Conservation (phyloP, 768 basidiomycete species). For the Calocybe indica region DNA sequence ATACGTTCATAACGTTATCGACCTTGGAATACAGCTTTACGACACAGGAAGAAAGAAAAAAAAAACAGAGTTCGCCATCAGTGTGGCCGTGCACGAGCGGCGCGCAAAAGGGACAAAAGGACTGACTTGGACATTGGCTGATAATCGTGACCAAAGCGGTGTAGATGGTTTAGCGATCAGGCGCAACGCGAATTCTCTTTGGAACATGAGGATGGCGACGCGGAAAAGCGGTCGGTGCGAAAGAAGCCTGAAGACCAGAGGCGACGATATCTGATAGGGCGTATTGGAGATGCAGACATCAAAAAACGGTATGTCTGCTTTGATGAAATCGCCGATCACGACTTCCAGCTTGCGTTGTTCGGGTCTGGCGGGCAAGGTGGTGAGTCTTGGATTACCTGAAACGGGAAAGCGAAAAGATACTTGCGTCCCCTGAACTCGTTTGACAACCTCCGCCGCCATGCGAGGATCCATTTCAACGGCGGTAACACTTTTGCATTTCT, state of each 20-base stretch:
- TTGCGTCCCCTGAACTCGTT: slow-evolving; percentile 96
- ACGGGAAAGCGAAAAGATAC: slow-evolving; percentile 25
- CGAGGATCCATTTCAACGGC: slow-evolving; percentile 98
- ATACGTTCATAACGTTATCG: slow-evolving; percentile 93
- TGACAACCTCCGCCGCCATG: slow-evolving; percentile 97
- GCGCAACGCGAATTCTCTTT: slow-evolving; percentile 94
- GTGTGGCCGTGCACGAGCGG: too few relatives aligned
- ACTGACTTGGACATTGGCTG: slow-evolving; percentile 83
- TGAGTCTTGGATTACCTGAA: neutral
- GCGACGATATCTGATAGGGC: slow-evolving; percentile 98
- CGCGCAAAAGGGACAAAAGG: neutral
- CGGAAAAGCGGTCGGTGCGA: slow-evolving; percentile 95
- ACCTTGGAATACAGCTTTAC: slow-evolving; percentile 83
- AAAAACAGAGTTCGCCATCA: neutral
- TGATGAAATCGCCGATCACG: slow-evolving; percentile 96
- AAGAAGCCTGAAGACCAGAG: slow-evolving; percentile 92
- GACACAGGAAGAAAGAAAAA: neutral
- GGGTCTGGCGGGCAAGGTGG: slow-evolving; percentile 46
- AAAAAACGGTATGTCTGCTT: slow-evolving; percentile 96
- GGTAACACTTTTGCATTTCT: slow-evolving; percentile 87
- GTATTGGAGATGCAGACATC: slow-evolving; percentile 99
- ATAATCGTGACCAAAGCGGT: slow-evolving; percentile 86
- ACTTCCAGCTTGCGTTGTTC: slow-evolving; percentile 94
- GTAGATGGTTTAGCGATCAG: slow-evolving; percentile 83
- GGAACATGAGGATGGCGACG: slow-evolving; percentile 98